Evolutionary conservation across 805 yeast genomes (phyloP).

Genomic region (Ogataea ganodermae): DNA sequence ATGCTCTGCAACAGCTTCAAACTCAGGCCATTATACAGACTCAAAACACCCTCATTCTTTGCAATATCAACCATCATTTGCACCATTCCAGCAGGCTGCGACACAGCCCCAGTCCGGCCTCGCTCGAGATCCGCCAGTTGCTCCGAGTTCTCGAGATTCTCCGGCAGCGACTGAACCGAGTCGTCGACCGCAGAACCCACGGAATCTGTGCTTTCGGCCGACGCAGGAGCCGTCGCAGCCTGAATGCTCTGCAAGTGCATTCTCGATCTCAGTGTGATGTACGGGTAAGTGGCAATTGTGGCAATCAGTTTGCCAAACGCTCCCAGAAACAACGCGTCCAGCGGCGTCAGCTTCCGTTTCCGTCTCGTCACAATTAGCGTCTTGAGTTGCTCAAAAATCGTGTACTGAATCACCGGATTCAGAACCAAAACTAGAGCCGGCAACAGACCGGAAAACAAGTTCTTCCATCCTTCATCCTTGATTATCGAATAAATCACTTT

Average conservation of each 20-base stretch:
- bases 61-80: conserved; percentile 60
- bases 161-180: conserved; percentile 28
- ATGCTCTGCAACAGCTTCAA: conserved; percentile 84
- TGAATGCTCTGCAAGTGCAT: conserved; percentile 64
- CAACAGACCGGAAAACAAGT: conserved; percentile 80
- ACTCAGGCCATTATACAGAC: conserved; percentile 79
- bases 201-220: conserved; percentile 16
- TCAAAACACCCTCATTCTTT: conserved; percentile 68
- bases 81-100: conserved; percentile 40
- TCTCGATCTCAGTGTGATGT: conserved; percentile 84
- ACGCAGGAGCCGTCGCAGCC: conserved; percentile 13
- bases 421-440: conserved; percentile 86
- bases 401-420: conserved; percentile 91
- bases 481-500: conserved; percentile 61
- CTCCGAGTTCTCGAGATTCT: conserved; percentile 20
- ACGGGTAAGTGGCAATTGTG: conserved; percentile 88
- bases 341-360: conserved; percentile 61
- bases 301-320: conserved; percentile 89
- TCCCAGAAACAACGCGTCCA: conserved; percentile 83
- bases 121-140: conserved; percentile 29
- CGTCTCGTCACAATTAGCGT: conserved; percentile 56
- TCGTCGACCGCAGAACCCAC: conserved; percentile 19
- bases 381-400: conserved; percentile 84
- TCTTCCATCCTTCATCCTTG: conserved; percentile 66
- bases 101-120: conserved; percentile 5